Evolutionary conservation across 139 green algal genomes (phyloP).

Genomic region (Nannochloris sp.): DNA sequence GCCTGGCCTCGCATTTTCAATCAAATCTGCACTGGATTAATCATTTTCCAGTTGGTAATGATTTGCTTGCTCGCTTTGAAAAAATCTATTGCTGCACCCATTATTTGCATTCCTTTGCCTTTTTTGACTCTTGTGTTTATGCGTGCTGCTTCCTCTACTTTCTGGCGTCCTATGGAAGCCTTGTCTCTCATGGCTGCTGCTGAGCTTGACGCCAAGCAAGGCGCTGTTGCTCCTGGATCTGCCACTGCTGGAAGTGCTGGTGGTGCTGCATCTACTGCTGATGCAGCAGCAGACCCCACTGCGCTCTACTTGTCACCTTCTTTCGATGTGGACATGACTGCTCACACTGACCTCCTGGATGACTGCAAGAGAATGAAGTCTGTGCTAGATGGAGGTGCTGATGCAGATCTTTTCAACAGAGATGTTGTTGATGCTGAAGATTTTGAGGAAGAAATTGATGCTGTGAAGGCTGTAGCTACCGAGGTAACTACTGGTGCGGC

Average conservation of each 20-base stretch:
- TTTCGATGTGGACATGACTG: conserved; percentile 31
- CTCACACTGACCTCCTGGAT: not conserved
- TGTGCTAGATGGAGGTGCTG: not conserved
- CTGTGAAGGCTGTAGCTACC: no score
- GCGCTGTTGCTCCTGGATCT: not conserved
- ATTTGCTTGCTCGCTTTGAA: conserved; percentile 54
- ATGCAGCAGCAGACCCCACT: not conserved
- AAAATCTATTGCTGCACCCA: conserved; percentile 7
- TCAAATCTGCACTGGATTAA: conserved; percentile 46
- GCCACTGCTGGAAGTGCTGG: no score
- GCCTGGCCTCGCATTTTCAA: conserved; percentile 44
- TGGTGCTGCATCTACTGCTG: not conserved
- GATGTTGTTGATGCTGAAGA: no score
- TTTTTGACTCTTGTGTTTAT: conserved; percentile 44
- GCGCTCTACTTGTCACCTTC: conserved; percentile 16
- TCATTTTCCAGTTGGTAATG: conserved; percentile 65
- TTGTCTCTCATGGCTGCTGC: conserved; percentile 51
- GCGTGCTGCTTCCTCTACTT: conserved; percentile 14
- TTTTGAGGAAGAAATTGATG: no score
- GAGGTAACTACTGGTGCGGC: no score
- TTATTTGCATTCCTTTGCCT: conserved; percentile 34
- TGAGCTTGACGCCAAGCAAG: conserved; percentile 40
- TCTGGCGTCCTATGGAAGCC: conserved; percentile 43
- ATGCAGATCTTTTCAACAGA: not conserved
- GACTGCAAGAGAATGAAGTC: conserved; percentile 10